These are phyloP conservation scores for Psilocybe sp. DNA, from an alignment of 768 basidiomycete genomes.

Conservation along the genomic window DNA sequence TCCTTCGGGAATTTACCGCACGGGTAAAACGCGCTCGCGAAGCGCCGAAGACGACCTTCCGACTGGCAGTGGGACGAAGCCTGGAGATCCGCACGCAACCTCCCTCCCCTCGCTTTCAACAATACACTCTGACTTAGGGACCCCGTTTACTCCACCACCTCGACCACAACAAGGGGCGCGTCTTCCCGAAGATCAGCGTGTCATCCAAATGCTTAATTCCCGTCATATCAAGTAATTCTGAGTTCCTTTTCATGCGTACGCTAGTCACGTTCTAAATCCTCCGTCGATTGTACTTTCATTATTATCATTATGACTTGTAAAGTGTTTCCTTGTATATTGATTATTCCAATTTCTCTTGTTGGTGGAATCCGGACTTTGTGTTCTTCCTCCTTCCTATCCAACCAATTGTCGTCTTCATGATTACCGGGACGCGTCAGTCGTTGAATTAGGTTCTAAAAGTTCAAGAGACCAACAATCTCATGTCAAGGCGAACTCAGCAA, in stretches of 20 bases:
- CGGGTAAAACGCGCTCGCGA: slow-evolving; percentile 40
- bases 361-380: too few species aligned
- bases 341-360: too few species aligned
- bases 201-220: slow-evolving; percentile 58
- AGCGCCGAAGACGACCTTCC: slow-evolving; percentile 30
- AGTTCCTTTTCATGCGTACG: slow-evolving; percentile 3
- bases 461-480: too few species aligned
- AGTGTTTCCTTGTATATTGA: too few species aligned
- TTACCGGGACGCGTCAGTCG: too few species aligned
- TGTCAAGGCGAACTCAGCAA: too few species aligned
- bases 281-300: too few species aligned
- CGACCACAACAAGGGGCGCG: slow-evolving; percentile 31
- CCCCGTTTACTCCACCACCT: slow-evolving; percentile 19
- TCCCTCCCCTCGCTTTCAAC: slow-evolving; percentile 39
- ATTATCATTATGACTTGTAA: too few species aligned
- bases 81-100: slow-evolving; percentile 16
- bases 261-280: background rate
- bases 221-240: slow-evolving; percentile 24
- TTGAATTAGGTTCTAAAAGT: too few species aligned
- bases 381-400: too few species aligned
- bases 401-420: too few species aligned
- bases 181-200: slow-evolving; percentile 55
- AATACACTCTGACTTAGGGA: slow-evolving; percentile 31
- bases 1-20: slow-evolving; percentile 45
- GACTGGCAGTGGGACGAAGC: slow-evolving; percentile 8